phyloP scores from a whole-genome alignment of 1,284 basidiomycete genomes.

The Irpex sp. region DNA sequence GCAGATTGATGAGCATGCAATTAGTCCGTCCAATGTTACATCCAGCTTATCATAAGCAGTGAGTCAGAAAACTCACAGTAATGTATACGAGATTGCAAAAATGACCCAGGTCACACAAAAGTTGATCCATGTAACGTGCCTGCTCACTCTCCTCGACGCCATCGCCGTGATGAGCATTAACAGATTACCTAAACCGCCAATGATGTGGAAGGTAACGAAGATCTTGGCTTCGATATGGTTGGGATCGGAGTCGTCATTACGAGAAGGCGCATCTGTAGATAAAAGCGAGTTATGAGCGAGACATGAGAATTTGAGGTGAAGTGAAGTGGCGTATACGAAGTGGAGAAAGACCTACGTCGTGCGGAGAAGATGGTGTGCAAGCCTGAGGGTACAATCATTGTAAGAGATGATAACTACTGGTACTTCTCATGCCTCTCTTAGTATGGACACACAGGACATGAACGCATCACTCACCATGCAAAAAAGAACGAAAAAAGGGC shows the following conservation, averaged over 20 bases:
- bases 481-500: background rate
- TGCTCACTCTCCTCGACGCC: conserved; percentile 23
- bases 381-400: background rate
- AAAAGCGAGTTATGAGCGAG: background rate
- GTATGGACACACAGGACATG: too few relatives aligned
- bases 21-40: too few relatives aligned
- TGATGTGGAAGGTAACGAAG: conserved; percentile 30
- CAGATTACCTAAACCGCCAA: conserved; percentile 26
- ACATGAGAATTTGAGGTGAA: too few relatives aligned
- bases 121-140: conserved; percentile 33
- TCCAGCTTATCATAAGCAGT: too few relatives aligned
- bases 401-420: background rate
- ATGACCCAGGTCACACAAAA: conserved; percentile 35
- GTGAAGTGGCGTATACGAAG: background rate
- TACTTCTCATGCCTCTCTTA: background rate
- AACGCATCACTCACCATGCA: background rate
- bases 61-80: conserved; percentile 19
- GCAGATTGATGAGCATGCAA: too few relatives aligned
- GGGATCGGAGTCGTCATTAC: background rate
- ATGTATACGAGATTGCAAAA: conserved; percentile 31
- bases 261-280: background rate
- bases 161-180: conserved; percentile 28
- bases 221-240: conserved; percentile 16
- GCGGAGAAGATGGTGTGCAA: background rate
- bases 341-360: background rate